Conservation (phyloP, 805 yeast genomes). For the Millerago galiae region DNA sequence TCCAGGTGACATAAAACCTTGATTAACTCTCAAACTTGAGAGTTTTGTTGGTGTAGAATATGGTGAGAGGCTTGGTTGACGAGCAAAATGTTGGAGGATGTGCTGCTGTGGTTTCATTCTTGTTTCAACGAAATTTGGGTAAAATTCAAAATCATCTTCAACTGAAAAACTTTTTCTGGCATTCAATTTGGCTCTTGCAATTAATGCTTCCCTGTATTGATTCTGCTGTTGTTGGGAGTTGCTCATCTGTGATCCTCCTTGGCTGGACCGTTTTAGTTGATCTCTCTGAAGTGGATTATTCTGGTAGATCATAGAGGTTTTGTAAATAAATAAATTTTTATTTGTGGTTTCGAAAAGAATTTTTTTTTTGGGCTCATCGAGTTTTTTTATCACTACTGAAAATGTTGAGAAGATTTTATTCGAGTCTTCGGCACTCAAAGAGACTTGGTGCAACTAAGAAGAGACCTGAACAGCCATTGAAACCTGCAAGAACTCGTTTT, state of each 20-base stretch:
- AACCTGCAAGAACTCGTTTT: conserved; percentile 79
- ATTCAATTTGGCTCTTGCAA: conserved; percentile 45
- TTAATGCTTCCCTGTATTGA: conserved; percentile 18
- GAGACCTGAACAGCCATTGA: conserved; percentile 11
- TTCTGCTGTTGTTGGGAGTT: conserved; percentile 9
- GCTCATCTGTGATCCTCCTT: not conserved
- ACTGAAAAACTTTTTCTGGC: conserved; percentile 63
- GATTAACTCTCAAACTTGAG: conserved; percentile 9
- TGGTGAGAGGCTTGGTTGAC: conserved; percentile 10
- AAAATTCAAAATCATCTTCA: conserved; percentile 69
- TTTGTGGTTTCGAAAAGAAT: not conserved
- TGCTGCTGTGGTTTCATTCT: not conserved
- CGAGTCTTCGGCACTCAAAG: conserved; percentile 4
- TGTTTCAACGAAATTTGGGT: conserved; percentile 34
- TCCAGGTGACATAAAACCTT: conserved; percentile 11
- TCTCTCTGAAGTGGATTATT: not conserved
- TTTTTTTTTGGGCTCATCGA: not conserved
- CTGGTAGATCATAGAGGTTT: not conserved
- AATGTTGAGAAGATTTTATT: conserved; percentile 3
- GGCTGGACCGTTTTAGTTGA: not conserved
- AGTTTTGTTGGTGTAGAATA: conserved; percentile 20
- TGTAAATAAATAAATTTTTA: not conserved
- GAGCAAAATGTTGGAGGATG: not conserved
- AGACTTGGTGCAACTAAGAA: conserved; percentile 5
- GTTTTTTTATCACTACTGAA: not conserved